A percentile compares a stretch with the other conserved stretches of the same genome.
Evolutionary conservation across 768 basidiomycete genomes (phyloP).

Genomic region (Mycena albidolilacea): DNA sequence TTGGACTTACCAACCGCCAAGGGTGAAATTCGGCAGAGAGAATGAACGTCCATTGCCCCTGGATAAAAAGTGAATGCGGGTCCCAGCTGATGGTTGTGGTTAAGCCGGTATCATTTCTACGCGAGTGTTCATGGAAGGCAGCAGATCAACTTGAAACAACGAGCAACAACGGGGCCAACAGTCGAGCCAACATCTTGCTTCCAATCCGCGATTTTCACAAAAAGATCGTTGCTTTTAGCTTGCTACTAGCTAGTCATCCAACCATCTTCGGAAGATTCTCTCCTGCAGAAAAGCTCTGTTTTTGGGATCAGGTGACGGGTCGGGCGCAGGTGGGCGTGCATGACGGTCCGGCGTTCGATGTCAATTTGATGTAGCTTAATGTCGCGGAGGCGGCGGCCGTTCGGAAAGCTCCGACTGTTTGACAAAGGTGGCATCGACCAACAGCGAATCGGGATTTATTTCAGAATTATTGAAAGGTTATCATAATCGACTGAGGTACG

Average conservation of each 20-base stretch:
- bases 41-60: conserved; percentile 70
- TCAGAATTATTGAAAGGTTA: too few species aligned
- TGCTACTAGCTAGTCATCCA: conserved; percentile 27
- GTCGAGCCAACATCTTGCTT: conserved; percentile 30
- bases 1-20: conserved; percentile 56
- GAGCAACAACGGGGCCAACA: conserved; percentile 25
- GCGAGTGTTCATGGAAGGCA: conserved; percentile 18
- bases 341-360: not conserved
- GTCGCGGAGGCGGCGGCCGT: too few species aligned
- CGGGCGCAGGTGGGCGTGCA: not conserved
- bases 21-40: conserved; percentile 76
- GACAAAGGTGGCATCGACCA: too few species aligned
- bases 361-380: not conserved
- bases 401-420: too few species aligned
- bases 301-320: conserved; percentile 22
- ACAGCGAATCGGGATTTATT: too few species aligned
- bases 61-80: conserved; percentile 69
- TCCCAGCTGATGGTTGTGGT: conserved; percentile 72
- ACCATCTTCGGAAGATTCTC: not conserved
- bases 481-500: too few species aligned
- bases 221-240: conserved; percentile 9
- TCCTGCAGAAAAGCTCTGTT: conserved; percentile 7
- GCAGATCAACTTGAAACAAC: conserved; percentile 24
- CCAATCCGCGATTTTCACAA: not conserved
- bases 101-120: conserved; percentile 59